These are phyloP conservation scores for Kalanchoe fedtschenkoi DNA, from an alignment of 164 flowering plant species.

Conservation along the genomic window DNA sequence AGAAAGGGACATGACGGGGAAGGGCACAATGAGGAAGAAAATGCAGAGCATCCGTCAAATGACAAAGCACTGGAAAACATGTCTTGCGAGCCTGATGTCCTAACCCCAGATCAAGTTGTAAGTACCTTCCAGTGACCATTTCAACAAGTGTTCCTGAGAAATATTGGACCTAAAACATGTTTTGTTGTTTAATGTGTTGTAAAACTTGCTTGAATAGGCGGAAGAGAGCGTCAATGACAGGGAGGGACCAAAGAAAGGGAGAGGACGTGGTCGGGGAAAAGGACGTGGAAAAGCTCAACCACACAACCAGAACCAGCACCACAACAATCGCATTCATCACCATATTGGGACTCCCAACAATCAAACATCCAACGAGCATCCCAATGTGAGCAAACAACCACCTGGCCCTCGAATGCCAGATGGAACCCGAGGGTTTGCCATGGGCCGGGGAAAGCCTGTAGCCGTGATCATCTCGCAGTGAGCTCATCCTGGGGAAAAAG, in stretches of 20 bases:
- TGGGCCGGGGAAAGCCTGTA: slow-evolving; percentile 67
- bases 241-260: slow-evolving; percentile 51
- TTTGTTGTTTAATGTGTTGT: background rate
- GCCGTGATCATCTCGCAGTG: slow-evolving; percentile 14
- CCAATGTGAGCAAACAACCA: slow-evolving; percentile 33
- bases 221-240: slow-evolving; percentile 46
- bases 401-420: slow-evolving; percentile 90
- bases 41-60: slow-evolving; percentile 37
- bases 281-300: slow-evolving; percentile 57
- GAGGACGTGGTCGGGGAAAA: slow-evolving; percentile 49
- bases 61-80: slow-evolving; percentile 47
- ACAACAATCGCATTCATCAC: slow-evolving; percentile 34
- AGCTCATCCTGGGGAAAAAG: background rate
- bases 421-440: slow-evolving; percentile 64
- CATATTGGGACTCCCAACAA: slow-evolving; percentile 31
- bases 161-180: background rate
- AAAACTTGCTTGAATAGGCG: slow-evolving; percentile 19
- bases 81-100: slow-evolving; percentile 24
- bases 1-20: slow-evolving; percentile 54
- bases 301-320: slow-evolving; percentile 19
- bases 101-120: slow-evolving; percentile 36
- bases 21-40: slow-evolving; percentile 46
- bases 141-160: background rate
- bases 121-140: slow-evolving; percentile 9
- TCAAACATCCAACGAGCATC: slow-evolving; percentile 19